These are phyloP conservation scores for Dillenia turbinata DNA, from an alignment of 164 flowering plant genomes.

Conservation along the genomic window DNA sequence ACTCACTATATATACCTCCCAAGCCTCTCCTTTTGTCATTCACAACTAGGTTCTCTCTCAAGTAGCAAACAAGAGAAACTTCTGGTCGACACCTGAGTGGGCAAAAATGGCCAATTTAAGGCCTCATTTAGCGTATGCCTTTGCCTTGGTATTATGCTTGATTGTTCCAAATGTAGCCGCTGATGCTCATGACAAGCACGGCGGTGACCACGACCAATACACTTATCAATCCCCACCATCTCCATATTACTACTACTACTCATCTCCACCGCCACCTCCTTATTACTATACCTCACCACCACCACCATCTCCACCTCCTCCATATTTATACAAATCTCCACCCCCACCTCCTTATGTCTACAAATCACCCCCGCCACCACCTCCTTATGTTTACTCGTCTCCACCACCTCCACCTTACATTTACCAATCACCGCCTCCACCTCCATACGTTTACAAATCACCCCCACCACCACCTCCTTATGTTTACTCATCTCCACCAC, in stretches of 20 bases:
- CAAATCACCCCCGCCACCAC: not conserved
- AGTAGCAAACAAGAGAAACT: too few relatives aligned
- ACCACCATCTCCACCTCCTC: not conserved
- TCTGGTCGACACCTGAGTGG: not conserved
- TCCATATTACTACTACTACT: not conserved
- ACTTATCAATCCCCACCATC: not conserved
- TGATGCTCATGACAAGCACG: not conserved
- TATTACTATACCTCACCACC: not conserved
- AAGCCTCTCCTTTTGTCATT: too few relatives aligned
- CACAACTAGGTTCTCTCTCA: too few relatives aligned
- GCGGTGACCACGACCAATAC: not conserved
- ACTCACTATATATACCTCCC: too few relatives aligned
- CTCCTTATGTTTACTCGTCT: too few relatives aligned
- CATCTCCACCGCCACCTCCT: not conserved
- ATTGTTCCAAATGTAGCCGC: not conserved
- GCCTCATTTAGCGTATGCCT: not conserved
- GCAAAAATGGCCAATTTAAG: not conserved
- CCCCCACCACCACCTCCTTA: constrained; percentile 1
- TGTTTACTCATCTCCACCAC: too few relatives aligned
- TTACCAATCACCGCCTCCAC: constrained; percentile 7
- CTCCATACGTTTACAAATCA: constrained; percentile 6
- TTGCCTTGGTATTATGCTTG: constrained; percentile 5
- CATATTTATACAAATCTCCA: not conserved
- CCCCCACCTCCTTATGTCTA: constrained; percentile 12
- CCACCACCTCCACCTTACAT: too few relatives aligned